These are phyloP conservation scores for Fraxinus anomala DNA, from an alignment of 257 asterid species.

Conservation along the genomic window DNA sequence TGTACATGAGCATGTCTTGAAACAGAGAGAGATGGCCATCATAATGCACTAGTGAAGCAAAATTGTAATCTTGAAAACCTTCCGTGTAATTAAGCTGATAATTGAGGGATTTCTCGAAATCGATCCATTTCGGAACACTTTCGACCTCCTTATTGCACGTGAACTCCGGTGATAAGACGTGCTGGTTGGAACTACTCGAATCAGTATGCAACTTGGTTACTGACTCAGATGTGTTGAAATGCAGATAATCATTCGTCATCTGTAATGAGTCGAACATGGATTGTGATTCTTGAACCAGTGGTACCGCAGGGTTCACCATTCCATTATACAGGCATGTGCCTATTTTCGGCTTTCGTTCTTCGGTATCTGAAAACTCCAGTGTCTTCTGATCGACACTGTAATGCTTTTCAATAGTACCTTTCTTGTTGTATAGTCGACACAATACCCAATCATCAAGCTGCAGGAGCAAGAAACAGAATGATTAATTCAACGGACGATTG, in stretches of 20 bases:
- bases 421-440: constrained; percentile 75
- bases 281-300: constrained; percentile 22
- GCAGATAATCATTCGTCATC: constrained; percentile 32
- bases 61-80: constrained; percentile 33
- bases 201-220: constrained; percentile 47
- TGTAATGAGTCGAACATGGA: constrained; percentile 15
- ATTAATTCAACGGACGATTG: too few relatives aligned
- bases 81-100: constrained; percentile 33
- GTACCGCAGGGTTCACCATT: not conserved
- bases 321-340: constrained; percentile 11
- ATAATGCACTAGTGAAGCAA: constrained; percentile 31
- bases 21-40: constrained; percentile 28
- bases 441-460: constrained; percentile 81
- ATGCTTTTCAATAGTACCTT: constrained; percentile 57
- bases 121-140: constrained; percentile 51
- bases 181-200: constrained; percentile 51
- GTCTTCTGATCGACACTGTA: constrained; percentile 29
- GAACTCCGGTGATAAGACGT: constrained; percentile 45
- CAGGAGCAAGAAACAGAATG: not conserved
- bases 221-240: constrained; percentile 43
- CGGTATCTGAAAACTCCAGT: constrained; percentile 31
- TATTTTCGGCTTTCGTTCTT: constrained; percentile 48
- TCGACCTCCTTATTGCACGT: constrained; percentile 49
- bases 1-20: constrained; percentile 35
- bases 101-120: constrained; percentile 31